Evolutionary conservation across 768 basidiomycete genomes (phyloP), one percentile per base, ranked within the genome.

Genomic region (Macrolepiota fuliginosa): DNA sequence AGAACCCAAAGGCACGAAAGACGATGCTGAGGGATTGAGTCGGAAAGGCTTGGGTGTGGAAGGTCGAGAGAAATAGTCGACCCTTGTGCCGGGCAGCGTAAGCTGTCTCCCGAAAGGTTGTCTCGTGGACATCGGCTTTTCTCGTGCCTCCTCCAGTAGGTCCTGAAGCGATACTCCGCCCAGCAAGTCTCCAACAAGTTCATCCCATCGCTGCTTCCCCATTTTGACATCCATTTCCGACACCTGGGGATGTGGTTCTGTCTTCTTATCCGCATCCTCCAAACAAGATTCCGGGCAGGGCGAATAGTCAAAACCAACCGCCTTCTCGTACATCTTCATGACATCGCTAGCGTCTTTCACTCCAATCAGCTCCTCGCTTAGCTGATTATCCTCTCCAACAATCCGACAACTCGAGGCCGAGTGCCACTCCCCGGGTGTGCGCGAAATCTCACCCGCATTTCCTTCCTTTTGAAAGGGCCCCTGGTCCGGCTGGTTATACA

Each of bases 21-120:
- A 74, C n/a, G 76, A 76, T 11, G 81, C 81, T 6, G 74, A 70
- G 5, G 78, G 80, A 55, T 80, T 82, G 29, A 83, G 74, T 2
- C 75, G 73, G 61, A 61, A 61, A 47, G 53, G 45, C 42, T 78
- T 79, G 12, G 84, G 83, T 9, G 83, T 84, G n/a, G 77, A 75
- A n/a, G 83, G 83, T 63, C 75, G 75, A 5, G 78, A 75, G 54
- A 77, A 72, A 1, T 81, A 83, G 47, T 77, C 74, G 42, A 79
- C 42, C 29, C 7, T 22, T n/a, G 15, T n/a, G 24, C 27, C 46
- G 32, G 47, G 46, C 22, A 39, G 9, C 35, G 35, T 46, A n/a
- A 12, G 25, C 32, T 40, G 53, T 2, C 17, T 37, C 27, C 39
- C 51, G 42, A 11, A 6, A 36, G 29, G 11, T 15, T 36, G 10